Percentiles rank a stretch among this genome's conserved stretches.
Conservation (phyloP, 768 basidiomycete genomes). For the Guyanaporus albipodus region DNA sequence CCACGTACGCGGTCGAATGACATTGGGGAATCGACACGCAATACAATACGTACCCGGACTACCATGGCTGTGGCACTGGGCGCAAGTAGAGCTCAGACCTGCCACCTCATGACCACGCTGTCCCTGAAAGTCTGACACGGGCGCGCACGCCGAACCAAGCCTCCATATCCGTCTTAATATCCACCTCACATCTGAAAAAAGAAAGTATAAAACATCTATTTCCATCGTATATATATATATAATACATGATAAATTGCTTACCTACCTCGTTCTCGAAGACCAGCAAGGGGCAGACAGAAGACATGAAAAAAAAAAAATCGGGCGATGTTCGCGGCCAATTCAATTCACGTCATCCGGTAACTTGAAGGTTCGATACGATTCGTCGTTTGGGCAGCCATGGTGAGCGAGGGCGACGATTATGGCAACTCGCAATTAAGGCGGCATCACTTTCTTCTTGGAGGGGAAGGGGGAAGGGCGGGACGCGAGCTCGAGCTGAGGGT, state of each 20-base stretch:
- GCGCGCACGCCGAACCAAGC: no score
- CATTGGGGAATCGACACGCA: background rate
- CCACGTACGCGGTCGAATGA: slow-evolving; percentile 8
- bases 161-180: slow-evolving; percentile 9
- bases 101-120: no score
- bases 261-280: background rate
- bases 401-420: slow-evolving; percentile 15
- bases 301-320: background rate
- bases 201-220: no score
- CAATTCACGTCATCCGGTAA: slow-evolving; percentile 19
- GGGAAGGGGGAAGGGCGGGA: background rate
- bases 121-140: no score
- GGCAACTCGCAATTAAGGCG: slow-evolving; percentile 25
- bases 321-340: slow-evolving; percentile 7
- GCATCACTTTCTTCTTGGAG: slow-evolving; percentile 15
- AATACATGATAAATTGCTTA: background rate
- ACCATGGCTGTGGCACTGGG: slow-evolving; percentile 1
- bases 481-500: slow-evolving; percentile 5
- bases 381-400: slow-evolving; percentile 9
- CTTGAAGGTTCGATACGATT: slow-evolving; percentile 8
- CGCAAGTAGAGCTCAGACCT: no score
- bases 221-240: no score
- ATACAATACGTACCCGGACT: background rate
- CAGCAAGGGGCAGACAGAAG: background rate
- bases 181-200: slow-evolving; percentile 2